Percentiles rank a stretch among this genome's conserved stretches.
Evolutionary conservation across 2,329 filamentous ascomycete species (phyloP).

Genomic region (Aquanectria penicillioides): DNA sequence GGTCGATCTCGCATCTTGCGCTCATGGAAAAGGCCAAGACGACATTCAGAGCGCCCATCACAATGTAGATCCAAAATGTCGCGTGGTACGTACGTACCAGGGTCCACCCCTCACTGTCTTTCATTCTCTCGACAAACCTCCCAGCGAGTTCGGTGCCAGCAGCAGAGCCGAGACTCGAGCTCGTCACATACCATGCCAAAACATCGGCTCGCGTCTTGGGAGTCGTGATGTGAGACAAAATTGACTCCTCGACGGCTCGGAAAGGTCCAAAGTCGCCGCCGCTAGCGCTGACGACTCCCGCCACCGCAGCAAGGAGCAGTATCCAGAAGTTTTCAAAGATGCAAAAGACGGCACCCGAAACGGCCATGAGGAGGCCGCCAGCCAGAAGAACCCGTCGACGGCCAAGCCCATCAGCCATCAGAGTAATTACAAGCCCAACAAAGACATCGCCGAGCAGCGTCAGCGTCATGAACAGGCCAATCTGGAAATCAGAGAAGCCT

Average conservation of each 20-base stretch:
- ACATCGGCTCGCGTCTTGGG: slow-evolving; percentile 67
- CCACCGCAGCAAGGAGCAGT: slow-evolving; percentile 64
- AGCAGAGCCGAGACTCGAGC: slow-evolving; percentile 64
- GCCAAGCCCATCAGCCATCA: slow-evolving; percentile 68
- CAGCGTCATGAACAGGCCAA: slow-evolving; percentile 73
- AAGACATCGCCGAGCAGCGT: slow-evolving; percentile 70
- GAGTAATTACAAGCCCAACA: slow-evolving; percentile 65
- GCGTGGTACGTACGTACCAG: slow-evolving; percentile 64
- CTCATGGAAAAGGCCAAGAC: slow-evolving; percentile 58
- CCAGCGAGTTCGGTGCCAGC: slow-evolving; percentile 64
- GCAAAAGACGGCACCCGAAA: slow-evolving; percentile 65
- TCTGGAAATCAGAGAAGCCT: slow-evolving; percentile 64
- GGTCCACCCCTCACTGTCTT: slow-evolving; percentile 57
- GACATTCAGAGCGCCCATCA: slow-evolving; percentile 64
- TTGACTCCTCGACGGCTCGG: slow-evolving; percentile 72
- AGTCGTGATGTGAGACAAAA: slow-evolving; percentile 68
- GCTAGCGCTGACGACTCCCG: slow-evolving; percentile 70
- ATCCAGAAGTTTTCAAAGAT: slow-evolving; percentile 68
- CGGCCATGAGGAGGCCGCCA: slow-evolving; percentile 66
- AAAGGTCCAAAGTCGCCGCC: slow-evolving; percentile 76
- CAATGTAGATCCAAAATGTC: slow-evolving; percentile 67
- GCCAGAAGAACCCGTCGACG: slow-evolving; percentile 62
- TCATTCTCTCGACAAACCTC: slow-evolving; percentile 59
- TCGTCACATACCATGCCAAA: slow-evolving; percentile 73
- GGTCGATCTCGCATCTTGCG: slow-evolving; percentile 59